A percentile compares a stretch with the other conserved stretches of the same genome.
phyloP scores from a whole-genome alignment of 176 grass and related monocot genomes.

The Hordeum vulgare region MorexV3_pseudomolecules_assembly NC_058519.1:537186437-537186936 shows the following conservation, averaged over 20 bases:
- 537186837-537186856: background rate
- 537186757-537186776: background rate
- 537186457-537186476: background rate
- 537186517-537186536: background rate
- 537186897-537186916: slow-evolving; percentile 18
- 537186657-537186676: background rate
- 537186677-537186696: background rate
- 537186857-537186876: background rate
- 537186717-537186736: background rate
- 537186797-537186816: background rate
- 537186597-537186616: background rate
- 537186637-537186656: background rate
- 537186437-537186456: background rate
- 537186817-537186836: background rate
- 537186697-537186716: background rate
- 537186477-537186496: background rate
- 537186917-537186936: background rate
- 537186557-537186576: slow-evolving; percentile 1
- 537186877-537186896: background rate
- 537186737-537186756: background rate
- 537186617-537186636: background rate
- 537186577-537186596: background rate
- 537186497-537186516: background rate
- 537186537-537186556: background rate
- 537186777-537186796: slow-evolving; percentile 1